Percentiles rank a stretch among this genome's conserved stretches.
These are phyloP conservation scores for Colletotrichum sp. DNA, from an alignment of 2,329 filamentous ascomycete genomes.

Conservation along the genomic window DNA sequence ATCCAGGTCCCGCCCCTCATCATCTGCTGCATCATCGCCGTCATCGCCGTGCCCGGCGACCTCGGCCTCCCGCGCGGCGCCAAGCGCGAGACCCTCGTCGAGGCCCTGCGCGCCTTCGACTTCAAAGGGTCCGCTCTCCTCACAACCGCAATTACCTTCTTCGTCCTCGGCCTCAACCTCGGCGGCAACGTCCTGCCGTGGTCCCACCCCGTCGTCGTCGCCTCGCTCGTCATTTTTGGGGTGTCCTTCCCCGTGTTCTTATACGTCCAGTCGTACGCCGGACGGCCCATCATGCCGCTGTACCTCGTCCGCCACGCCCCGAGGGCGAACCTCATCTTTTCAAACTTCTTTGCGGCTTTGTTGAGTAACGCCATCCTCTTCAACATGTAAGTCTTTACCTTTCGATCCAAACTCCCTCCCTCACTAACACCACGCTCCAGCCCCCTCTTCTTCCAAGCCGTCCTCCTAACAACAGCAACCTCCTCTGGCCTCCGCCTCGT, in stretches of 20 bases:
- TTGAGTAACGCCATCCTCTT: slow-evolving; percentile 63
- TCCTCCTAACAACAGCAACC: slow-evolving; percentile 73
- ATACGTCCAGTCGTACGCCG: slow-evolving; percentile 53
- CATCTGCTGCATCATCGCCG: slow-evolving; percentile 50
- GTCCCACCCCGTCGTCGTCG: slow-evolving; percentile 63
- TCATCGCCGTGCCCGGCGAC: slow-evolving; percentile 53
- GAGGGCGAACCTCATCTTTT: slow-evolving; percentile 62
- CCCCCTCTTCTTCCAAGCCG: slow-evolving; percentile 79
- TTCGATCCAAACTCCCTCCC: neutral
- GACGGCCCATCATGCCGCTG: slow-evolving; percentile 66
- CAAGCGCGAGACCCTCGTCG: slow-evolving; percentile 46
- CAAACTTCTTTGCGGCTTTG: slow-evolving; percentile 57
- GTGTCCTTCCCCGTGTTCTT: slow-evolving; percentile 57
- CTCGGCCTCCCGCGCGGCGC: slow-evolving; percentile 52
- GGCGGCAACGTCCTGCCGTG: slow-evolving; percentile 69
- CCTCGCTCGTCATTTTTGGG: slow-evolving; percentile 52
- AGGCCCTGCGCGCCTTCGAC: slow-evolving; percentile 63
- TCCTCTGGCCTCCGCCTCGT: slow-evolving; percentile 75
- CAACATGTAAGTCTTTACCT: slow-evolving; percentile 51
- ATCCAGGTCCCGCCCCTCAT: slow-evolving; percentile 61
- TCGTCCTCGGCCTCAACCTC: slow-evolving; percentile 66
- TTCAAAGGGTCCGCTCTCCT: slow-evolving; percentile 58
- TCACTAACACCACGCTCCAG: slow-evolving; percentile 35
- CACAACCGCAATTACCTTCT: slow-evolving; percentile 57
- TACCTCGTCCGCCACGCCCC: slow-evolving; percentile 54